Evolutionary conservation across 345 rosid species (phyloP).

Genomic region (Camelina neglecta): DNA sequence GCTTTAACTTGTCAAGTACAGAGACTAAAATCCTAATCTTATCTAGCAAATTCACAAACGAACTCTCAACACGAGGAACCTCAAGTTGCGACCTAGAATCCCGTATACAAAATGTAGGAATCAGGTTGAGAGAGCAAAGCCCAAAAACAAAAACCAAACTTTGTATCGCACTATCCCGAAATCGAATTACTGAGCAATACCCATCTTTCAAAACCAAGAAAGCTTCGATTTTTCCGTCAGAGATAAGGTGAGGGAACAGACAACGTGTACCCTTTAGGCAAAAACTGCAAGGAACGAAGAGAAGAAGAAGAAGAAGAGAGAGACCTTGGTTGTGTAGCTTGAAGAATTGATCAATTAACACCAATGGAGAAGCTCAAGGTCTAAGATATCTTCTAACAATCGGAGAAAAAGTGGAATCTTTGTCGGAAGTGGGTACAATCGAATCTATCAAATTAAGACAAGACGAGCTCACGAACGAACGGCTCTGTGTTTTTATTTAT

Average conservation of each 20-base stretch:
- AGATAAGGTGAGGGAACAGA: constrained; percentile 13
- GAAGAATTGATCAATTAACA: not conserved
- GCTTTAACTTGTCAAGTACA: not conserved
- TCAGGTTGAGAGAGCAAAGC: constrained; percentile 2
- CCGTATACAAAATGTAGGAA: not conserved
- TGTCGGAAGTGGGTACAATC: constrained; percentile 39
- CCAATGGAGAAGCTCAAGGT: constrained; percentile 28
- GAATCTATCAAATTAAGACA: constrained; percentile 29
- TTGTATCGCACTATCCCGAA: constrained; percentile 5
- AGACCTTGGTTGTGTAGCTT: constrained; percentile 27
- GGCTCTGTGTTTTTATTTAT: constrained; percentile 27
- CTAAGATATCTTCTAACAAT: constrained; percentile 11
- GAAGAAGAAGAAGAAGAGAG: not conserved
- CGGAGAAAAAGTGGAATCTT: constrained; percentile 33
- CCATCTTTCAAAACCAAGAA: constrained; percentile 1
- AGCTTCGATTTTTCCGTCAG: constrained; percentile 32
- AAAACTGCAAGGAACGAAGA: not conserved
- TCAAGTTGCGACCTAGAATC: constrained; percentile 5
- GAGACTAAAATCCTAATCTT: constrained; percentile 18
- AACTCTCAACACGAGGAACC: not conserved
- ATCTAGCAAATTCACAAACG: not conserved
- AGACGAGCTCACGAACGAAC: constrained; percentile 17
- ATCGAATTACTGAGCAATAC: constrained; percentile 9
- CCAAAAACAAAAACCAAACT: constrained; percentile 13
- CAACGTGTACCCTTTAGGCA: constrained; percentile 9